Evolutionary conservation across 2,329 filamentous ascomycete species (phyloP).

Genomic region (Tolypocladium ophioglossoides): DNA sequence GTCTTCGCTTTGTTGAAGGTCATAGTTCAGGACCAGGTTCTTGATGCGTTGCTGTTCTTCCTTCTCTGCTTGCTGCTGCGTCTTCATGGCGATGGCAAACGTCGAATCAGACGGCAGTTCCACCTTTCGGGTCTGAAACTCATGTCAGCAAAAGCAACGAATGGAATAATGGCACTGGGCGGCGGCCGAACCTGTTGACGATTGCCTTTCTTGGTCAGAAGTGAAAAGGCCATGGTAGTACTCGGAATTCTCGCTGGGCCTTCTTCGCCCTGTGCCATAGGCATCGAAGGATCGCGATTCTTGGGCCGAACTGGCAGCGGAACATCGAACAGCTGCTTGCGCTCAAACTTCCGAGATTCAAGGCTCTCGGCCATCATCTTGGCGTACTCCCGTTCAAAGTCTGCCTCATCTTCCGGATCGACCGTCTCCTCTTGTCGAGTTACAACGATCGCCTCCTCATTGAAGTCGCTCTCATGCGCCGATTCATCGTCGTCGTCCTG

Average conservation of each 20-base stretch:
- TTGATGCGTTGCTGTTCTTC: conserved; percentile 99
- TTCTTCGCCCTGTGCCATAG: conserved; percentile 16
- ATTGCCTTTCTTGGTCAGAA: conserved; percentile 93
- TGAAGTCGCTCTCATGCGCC: conserved; percentile 51
- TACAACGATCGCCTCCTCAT: conserved; percentile 85
- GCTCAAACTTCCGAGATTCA: conserved; percentile 91
- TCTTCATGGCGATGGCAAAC: conserved; percentile 93
- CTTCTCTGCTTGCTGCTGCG: conserved; percentile 84
- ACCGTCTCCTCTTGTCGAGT: conserved; percentile 82
- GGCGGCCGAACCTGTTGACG: conserved; percentile 62
- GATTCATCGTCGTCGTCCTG: conserved; percentile 40
- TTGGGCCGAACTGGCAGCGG: conserved; percentile 79
- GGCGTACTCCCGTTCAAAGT: conserved; percentile 95
- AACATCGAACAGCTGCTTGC: conserved; percentile 92
- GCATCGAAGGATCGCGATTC: conserved; percentile 44
- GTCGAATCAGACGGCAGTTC: conserved; percentile 84
- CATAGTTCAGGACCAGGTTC: conserved; percentile 91
- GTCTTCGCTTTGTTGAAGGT: conserved; percentile 76
- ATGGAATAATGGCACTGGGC: neutral
- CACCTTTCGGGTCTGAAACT: conserved; percentile 69
- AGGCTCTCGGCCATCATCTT: conserved; percentile 98
- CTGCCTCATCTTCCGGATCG: conserved; percentile 88
- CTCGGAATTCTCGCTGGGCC: conserved; percentile 7
- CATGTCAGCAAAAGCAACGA: neutral
- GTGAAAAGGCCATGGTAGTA: conserved; percentile 86